Percentiles rank a stretch among this genome's conserved stretches.
phyloP scores from a whole-genome alignment of 208 protist species.

The Kentomonas sorsogonicus region DNA sequence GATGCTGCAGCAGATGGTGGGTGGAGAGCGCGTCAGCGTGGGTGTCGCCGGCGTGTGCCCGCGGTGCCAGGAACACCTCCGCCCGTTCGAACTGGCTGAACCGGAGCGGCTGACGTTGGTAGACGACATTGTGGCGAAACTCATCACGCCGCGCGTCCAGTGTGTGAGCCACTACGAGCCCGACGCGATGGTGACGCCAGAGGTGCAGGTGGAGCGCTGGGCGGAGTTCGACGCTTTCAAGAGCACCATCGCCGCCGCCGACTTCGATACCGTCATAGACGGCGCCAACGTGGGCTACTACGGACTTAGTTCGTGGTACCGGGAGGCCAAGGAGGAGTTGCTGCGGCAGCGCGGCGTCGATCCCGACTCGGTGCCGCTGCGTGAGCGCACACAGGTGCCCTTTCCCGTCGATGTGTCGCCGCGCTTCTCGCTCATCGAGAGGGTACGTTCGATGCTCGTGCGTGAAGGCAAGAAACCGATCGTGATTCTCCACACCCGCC shows the following conservation, averaged over 20 bases:
- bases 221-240: conserved; percentile 59
- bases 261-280: conserved; percentile 76
- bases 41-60: conserved; percentile 33
- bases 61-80: conserved; percentile 33
- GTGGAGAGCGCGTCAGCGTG: conserved; percentile 23
- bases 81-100: conserved; percentile 55
- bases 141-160: conserved; percentile 46
- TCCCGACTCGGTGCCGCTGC: conserved; percentile 24
- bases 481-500: conserved; percentile 75
- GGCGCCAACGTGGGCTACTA: conserved; percentile 83
- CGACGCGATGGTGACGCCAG: conserved; percentile 29
- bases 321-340: conserved; percentile 49
- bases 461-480: conserved; percentile 38
- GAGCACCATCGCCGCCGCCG: conserved; percentile 17
- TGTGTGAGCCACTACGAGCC: conserved; percentile 54
- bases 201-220: conserved; percentile 32
- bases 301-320: conserved; percentile 72
- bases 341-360: conserved; percentile 44
- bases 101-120: conserved; percentile 42
- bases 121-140: conserved; percentile 67
- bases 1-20: conserved; percentile 39
- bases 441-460: conserved; percentile 35
- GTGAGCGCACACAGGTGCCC: conserved; percentile 41
- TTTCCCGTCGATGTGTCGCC: conserved; percentile 82
- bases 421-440: conserved; percentile 78